Base-by-base conservation (phyloP, 495 filamentous ascomycete genomes). In the Hypoxylon intermedium region DNA sequence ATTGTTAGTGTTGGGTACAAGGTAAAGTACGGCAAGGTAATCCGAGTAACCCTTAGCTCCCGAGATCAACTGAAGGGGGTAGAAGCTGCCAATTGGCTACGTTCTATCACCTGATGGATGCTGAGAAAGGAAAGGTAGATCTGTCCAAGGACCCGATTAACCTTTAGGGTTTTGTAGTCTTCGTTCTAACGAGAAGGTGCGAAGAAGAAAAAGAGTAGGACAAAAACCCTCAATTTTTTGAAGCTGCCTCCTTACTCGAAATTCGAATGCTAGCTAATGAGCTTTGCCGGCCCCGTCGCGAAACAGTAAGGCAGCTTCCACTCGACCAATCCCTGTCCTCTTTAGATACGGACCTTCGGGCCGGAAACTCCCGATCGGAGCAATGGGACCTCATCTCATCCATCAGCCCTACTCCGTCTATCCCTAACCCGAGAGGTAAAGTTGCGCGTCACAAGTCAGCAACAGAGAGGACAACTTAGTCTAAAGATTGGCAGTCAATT, bases 311-410 rank as follows among this genome's bases (percentile, higher is more conserved):
- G 37, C 26, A 16, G 31, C 40, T 63, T 59, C 55, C 54, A 55
- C 47, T 58, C 42, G 42, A 31, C 48, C 53, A 53, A 18, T 43
- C 60, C 60, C 60, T 63, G 60, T n/a, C 26, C 9, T 28, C 28
- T 60, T 42, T 28, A 7, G 36, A 45, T 37, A 23, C 50, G 40
- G 44, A 51, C 34, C 11, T 43, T 50, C 43, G 54, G 54, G 18
- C 61, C 61, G 61, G 55, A 55, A 65, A 65, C 55, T 26, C 61
- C 61, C 61, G 61, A 58, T 28, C 38, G 13, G 46, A 24, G 31
- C 7, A 26, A 12, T 11, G 31, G 31, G 31, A 15, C n/a, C 6
- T 15, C 13, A 16, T 38, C n/a, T 6, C 11, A 36, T 36, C 15
- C 12, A 36, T 13, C 1, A 36, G 1, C 15, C n/a, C 33, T 38